Evolutionary conservation across 2,329 filamentous ascomycete species (phyloP).

Genomic region (Fonsecaea multimorphosa): DNA sequence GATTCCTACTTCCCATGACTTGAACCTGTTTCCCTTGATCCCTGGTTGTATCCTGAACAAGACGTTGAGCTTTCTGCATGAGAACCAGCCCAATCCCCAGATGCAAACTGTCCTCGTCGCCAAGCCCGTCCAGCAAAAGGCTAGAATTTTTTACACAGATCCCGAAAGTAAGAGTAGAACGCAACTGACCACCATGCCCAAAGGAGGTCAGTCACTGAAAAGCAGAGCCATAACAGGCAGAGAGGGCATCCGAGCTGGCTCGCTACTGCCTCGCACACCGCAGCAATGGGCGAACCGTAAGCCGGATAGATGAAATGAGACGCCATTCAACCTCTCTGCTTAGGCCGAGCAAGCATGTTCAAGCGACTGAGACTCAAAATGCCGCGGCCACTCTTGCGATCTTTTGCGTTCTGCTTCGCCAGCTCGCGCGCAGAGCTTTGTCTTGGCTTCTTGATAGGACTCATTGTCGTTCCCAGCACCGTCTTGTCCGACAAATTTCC

Average conservation of each 20-base stretch:
- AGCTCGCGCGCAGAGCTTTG: conserved; percentile 36
- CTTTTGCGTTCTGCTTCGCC: conserved; percentile 36
- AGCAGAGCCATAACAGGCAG: not conserved
- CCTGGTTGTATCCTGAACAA: not conserved
- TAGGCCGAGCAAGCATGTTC: conserved; percentile 56
- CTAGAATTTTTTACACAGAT: conserved; percentile 8
- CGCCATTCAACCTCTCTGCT: conserved; percentile 41
- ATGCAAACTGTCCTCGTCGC: not conserved
- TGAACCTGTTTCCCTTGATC: not conserved
- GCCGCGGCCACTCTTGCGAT: conserved; percentile 36
- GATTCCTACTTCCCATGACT: not conserved
- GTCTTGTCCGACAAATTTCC: conserved; percentile 25
- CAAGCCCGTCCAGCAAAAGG: not conserved
- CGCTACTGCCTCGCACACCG: not conserved
- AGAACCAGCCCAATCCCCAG: not conserved
- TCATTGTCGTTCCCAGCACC: not conserved
- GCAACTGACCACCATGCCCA: not conserved
- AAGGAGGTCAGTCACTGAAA: not conserved
- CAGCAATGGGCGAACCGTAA: not conserved
- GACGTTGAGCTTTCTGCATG: not conserved
- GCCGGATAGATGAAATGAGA: not conserved
- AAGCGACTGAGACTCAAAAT: conserved; percentile 53
- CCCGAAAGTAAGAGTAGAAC: conserved; percentile 8
- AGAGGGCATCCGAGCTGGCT: not conserved
- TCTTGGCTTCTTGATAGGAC: conserved; percentile 26